Percentiles rank a stretch among this genome's conserved stretches.
Conservation (phyloP, 192 early-diverging fungal genomes). For the Entophlyctis luteolus region DNA sequence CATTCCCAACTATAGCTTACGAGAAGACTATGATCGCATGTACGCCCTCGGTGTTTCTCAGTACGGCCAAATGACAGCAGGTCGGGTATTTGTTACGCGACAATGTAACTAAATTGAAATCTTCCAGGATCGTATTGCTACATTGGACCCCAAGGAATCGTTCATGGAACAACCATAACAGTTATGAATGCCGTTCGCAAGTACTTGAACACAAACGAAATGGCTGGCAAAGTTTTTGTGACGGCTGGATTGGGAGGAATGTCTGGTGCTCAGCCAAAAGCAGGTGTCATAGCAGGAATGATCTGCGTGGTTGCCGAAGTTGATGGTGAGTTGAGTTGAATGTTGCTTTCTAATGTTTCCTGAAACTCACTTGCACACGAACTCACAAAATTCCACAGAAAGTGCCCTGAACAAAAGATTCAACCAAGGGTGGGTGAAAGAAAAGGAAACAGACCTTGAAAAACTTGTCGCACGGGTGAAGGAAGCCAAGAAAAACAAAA, state of each 20-base stretch:
- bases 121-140: constrained; percentile 26
- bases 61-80: constrained; percentile 28
- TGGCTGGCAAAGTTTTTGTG: constrained; percentile 28
- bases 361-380: background rate
- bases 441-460: constrained; percentile 17
- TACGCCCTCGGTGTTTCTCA: constrained; percentile 19
- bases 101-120: too few relatives aligned
- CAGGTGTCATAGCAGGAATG: constrained; percentile 19
- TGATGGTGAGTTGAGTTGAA: background rate
- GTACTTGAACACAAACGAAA: constrained; percentile 16
- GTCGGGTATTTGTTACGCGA: too few relatives aligned
- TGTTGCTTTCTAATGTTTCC: background rate
- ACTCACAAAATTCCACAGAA: background rate
- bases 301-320: constrained; percentile 26
- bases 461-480: constrained; percentile 20
- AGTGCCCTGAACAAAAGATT: constrained; percentile 14
- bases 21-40: constrained; percentile 18
- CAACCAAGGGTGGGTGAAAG: constrained; percentile 12
- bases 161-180: constrained; percentile 26
- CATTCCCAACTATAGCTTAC: constrained; percentile 20
- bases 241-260: constrained; percentile 24
- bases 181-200: constrained; percentile 21
- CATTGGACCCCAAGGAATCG: constrained; percentile 31
- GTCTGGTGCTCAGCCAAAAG: constrained; percentile 27
- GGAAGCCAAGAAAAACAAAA: background rate